Evolutionary conservation across 1,284 basidiomycete species (phyloP).

Genomic region (Irpex sp.): DNA sequence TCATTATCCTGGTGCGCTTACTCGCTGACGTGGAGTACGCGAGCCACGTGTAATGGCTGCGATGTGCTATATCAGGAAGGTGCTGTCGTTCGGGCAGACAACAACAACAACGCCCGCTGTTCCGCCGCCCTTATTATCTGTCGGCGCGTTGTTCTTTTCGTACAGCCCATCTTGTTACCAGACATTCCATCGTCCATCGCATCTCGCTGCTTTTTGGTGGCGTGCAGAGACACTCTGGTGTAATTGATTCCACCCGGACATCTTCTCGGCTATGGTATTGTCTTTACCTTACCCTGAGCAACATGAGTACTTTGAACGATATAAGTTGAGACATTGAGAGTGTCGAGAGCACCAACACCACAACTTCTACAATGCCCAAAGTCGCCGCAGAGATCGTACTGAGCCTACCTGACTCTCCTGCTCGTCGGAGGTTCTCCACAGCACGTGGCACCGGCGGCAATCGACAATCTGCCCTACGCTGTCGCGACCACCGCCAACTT

Average conservation of each 20-base stretch:
- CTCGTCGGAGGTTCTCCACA: neutral
- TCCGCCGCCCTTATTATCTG: neutral
- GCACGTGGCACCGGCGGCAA: neutral
- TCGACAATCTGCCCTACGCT: neutral
- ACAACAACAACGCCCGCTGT: neutral
- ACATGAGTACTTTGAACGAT: neutral
- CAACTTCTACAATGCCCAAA: neutral
- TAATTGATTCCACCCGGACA: neutral
- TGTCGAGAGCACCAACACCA: neutral
- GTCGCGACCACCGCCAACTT: neutral
- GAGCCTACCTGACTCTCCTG: neutral
- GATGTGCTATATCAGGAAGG: neutral
- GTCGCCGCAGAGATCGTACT: neutral
- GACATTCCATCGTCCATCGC: neutral
- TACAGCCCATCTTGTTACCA: neutral
- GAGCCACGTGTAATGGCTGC: slow-evolving; percentile 2
- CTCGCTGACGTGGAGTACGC: slow-evolving; percentile 15
- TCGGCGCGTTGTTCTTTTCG: neutral
- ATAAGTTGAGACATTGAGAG: neutral
- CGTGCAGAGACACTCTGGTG: neutral
- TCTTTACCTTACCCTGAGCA: neutral
- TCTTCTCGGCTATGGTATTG: neutral
- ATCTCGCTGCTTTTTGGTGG: neutral
- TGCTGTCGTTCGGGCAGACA: slow-evolving; percentile 1
- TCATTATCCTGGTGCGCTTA: slow-evolving; percentile 1